A percentile compares a stretch with the other conserved stretches of the same genome.
phyloP scores from a whole-genome alignment of 345 rosid genomes.

The Eucalyptus cloeziana region DNA sequence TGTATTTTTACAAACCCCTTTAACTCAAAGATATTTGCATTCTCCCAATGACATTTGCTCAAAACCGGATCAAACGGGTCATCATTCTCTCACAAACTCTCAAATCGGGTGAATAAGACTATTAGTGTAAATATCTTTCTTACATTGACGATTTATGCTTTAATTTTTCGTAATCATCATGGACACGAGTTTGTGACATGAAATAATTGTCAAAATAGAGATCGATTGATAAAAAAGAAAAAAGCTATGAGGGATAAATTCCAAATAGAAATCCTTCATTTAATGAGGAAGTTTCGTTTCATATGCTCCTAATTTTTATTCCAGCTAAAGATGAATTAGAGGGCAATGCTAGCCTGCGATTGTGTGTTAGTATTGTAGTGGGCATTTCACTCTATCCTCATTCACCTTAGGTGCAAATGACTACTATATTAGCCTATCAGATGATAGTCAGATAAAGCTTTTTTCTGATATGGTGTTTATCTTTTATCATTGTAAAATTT shows the following conservation, averaged over 20 bases:
- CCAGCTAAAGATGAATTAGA: not conserved
- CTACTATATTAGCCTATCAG: fast-evolving
- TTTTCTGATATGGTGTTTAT: fast-evolving
- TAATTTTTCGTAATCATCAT: not conserved
- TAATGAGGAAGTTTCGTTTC: not conserved
- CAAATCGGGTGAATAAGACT: not conserved
- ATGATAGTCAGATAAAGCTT: fast-evolving
- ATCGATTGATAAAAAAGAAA: not conserved
- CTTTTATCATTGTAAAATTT: fast-evolving
- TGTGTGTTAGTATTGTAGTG: fast-evolving
- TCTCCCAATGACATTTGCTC: no score
- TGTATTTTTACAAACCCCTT: no score
- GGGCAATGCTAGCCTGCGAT: fast-evolving
- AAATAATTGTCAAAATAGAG: not conserved
- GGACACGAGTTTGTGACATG: not conserved
- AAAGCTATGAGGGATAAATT: not conserved
- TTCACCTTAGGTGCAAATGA: fast-evolving
- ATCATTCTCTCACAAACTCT: not conserved
- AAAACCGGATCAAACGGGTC: no score
- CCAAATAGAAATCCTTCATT: not conserved
- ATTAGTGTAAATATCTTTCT: not conserved
- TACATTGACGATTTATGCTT: not conserved
- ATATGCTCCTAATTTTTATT: not conserved
- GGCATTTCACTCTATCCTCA: fast-evolving
- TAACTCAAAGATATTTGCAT: no score